Evolutionary conservation across 345 rosid genomes (phyloP), one percentile per base, ranked within the genome.

Genomic region (Citrus mangshanensis): DNA sequence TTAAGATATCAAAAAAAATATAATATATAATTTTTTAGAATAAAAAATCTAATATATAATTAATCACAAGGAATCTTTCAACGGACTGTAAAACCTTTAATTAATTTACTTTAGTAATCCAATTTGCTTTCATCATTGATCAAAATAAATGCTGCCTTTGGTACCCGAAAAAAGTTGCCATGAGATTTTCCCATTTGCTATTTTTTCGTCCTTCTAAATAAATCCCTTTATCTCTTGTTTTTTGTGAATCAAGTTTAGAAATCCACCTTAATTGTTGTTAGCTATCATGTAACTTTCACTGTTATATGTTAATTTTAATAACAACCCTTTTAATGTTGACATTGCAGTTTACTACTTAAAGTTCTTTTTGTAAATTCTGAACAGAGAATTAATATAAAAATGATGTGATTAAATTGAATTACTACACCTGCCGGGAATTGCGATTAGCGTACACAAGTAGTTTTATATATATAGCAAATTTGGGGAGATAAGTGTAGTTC

Each of bases 221-320:
- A 74, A 63, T 32, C 66, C 14, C 30, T 65, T 49, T 80, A 81
- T 75, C 84, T 42, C 68, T 63, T 83, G 75, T 69, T 62, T 13
- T 35, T 72, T 22, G 74, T 75, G 84, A 75, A 83, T 81, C 73
- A 81, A 67, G 78, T 77, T 82, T 75, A 73, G 77, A 70, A 74
- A 42, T 73, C 10, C 25, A 66, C 49, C 70, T 66, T 40, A 80
- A 75, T 76, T 68, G 24, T 25, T 14, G 81, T 82, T 81, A 81
- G 87, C 76, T 81, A 49, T 27, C 27, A 16, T 42, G 82, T 80
- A 73, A 67, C 79, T 80, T 77, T 84, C 87, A 78, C 46, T 25
- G 22, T 21, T 28, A 14, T 22, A 46, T 30, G 12, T 28, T 63
- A 19, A 63, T 0, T 21, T 3, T 72, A 71, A 78, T 74, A 75